These are phyloP conservation scores for Kwoniella europaea DNA, from an alignment of 768 basidiomycete genomes.

Conservation along the genomic window DNA sequence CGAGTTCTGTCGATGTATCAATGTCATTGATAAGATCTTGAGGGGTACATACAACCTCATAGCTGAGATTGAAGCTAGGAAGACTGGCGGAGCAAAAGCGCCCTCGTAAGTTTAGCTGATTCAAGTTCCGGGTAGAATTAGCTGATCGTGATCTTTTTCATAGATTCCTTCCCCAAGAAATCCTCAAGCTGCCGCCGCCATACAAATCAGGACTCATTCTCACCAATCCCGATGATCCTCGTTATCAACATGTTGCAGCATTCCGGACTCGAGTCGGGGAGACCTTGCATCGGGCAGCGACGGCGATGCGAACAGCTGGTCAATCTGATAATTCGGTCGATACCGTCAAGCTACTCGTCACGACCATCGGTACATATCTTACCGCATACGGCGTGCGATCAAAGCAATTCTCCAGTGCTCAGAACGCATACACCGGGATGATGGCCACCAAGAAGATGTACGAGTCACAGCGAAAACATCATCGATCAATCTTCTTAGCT, in stretches of 20 bases:
- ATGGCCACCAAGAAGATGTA: slow-evolving; percentile 45
- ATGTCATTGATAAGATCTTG: slow-evolving; percentile 75
- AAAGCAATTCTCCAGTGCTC: slow-evolving; percentile 46
- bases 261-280: slow-evolving; percentile 70
- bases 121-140: neutral
- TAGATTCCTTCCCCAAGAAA: slow-evolving; percentile 64
- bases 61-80: slow-evolving; percentile 52
- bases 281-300: slow-evolving; percentile 74
- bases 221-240: slow-evolving; percentile 69
- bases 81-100: slow-evolving; percentile 65
- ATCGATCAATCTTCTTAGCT: slow-evolving; percentile 43
- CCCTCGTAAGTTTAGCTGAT: slow-evolving; percentile 35
- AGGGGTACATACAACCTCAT: slow-evolving; percentile 64
- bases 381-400: slow-evolving; percentile 52
- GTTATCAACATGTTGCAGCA: slow-evolving; percentile 67
- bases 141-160: neutral
- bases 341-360: slow-evolving; percentile 63
- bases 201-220: slow-evolving; percentile 72
- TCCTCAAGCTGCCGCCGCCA: slow-evolving; percentile 70
- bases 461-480: slow-evolving; percentile 48
- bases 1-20: slow-evolving; percentile 81
- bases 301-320: slow-evolving; percentile 71
- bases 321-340: slow-evolving; percentile 66
- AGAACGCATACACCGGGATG: slow-evolving; percentile 42
- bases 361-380: slow-evolving; percentile 53